These are phyloP conservation scores for Acanthochlamys bracteata DNA, from an alignment of 106 monocot genomes.

Conservation along the genomic window DNA sequence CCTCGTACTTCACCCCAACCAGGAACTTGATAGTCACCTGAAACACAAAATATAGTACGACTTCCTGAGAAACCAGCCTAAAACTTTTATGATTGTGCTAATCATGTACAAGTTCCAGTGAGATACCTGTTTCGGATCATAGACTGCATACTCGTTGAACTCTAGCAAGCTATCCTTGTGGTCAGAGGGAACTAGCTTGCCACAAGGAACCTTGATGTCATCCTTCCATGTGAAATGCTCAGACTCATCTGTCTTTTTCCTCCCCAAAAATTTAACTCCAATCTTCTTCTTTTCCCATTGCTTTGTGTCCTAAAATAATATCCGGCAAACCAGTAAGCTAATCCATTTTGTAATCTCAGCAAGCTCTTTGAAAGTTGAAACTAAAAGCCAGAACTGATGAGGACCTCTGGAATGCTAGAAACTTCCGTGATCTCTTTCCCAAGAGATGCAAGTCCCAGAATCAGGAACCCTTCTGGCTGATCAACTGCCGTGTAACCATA, in stretches of 20 bases:
- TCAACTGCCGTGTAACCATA: conserved; percentile 66
- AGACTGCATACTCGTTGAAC: conserved; percentile 64
- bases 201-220: conserved; percentile 61
- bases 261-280: conserved; percentile 52
- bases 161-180: conserved; percentile 45
- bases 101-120: background rate
- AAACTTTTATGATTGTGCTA: background rate
- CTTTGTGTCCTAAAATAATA: conserved; percentile 27
- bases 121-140: conserved; percentile 54
- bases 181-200: conserved; percentile 37
- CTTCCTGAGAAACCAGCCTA: too few species aligned
- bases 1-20: conserved; percentile 64
- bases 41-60: background rate
- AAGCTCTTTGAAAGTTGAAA: background rate
- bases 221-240: conserved; percentile 66
- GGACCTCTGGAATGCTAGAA: conserved; percentile 33
- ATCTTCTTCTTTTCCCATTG: conserved; percentile 41
- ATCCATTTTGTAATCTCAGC: too few species aligned
- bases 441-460: conserved; percentile 44
- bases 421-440: conserved; percentile 47
- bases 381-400: background rate
- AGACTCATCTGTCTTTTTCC: conserved; percentile 48
- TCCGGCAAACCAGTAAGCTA: too few species aligned
- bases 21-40: conserved; percentile 53
- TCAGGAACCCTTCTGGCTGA: conserved; percentile 56